phyloP scores from a whole-genome alignment of 352 stramenopile species.

The Phytophthora pistaciae region DNA sequence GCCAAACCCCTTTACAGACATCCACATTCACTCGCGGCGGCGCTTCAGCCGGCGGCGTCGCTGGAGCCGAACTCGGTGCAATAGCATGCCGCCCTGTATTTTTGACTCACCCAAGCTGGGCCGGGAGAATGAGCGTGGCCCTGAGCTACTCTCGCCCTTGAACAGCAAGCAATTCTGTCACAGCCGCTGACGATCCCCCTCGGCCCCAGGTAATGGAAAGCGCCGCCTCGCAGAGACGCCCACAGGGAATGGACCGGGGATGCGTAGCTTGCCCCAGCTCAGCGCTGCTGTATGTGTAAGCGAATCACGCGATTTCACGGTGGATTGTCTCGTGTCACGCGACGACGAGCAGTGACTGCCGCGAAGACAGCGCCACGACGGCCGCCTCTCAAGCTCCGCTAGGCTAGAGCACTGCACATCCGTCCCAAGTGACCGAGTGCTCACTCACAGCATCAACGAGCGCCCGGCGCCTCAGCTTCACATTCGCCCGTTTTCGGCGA shows the following conservation, averaged over 20 bases:
- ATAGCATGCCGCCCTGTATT: neutral
- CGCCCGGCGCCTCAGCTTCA: too few relatives aligned
- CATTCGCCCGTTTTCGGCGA: neutral
- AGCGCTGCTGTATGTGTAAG: conserved; percentile 7
- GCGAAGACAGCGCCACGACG: neutral
- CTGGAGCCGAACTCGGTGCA: neutral
- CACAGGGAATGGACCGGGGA: too few relatives aligned
- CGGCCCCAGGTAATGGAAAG: neutral
- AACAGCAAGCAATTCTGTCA: neutral
- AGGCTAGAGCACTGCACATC: neutral
- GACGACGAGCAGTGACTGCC: neutral
- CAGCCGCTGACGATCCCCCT: neutral
- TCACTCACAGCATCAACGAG: too few relatives aligned
- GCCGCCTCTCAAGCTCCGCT: neutral
- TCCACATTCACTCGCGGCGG: neutral
- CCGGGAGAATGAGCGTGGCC: too few relatives aligned
- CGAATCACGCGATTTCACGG: conserved; percentile 16
- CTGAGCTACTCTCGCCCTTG: too few relatives aligned
- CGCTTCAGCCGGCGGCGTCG: neutral
- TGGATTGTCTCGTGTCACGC: conserved; percentile 9
- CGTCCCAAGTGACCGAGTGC: too few relatives aligned
- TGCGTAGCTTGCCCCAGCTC: too few relatives aligned
- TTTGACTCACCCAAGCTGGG: neutral
- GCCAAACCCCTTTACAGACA: neutral
- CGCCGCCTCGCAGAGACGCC: too few relatives aligned